These are phyloP conservation scores for Suhomyces tanzawaensis DNA, from an alignment of 805 yeast genomes.

Conservation along the genomic window DNA sequence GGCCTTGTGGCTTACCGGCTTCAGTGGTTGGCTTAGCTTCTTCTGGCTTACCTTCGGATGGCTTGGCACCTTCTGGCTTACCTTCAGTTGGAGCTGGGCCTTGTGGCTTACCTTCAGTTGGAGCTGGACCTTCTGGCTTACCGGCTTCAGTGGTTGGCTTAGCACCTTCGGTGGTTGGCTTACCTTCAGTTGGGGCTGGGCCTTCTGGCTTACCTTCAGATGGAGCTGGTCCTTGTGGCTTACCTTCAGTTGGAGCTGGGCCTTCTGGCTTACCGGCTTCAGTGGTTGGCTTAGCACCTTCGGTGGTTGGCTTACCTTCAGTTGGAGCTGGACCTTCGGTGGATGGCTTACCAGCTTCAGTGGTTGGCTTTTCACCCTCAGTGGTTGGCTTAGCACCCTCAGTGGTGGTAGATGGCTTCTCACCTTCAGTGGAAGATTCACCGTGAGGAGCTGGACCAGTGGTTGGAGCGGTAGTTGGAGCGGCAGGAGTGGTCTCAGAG, in stretches of 20 bases:
- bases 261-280: background rate
- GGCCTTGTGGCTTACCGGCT: background rate
- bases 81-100: background rate
- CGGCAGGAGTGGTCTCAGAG: conserved; percentile 3
- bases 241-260: background rate
- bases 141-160: background rate
- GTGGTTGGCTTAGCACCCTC: background rate
- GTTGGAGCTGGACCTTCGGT: conserved; percentile 1
- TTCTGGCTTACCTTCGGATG: background rate
- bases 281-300: background rate
- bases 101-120: background rate
- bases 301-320: background rate
- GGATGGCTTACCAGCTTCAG: background rate
- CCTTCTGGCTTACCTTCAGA: background rate
- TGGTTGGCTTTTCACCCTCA: background rate
- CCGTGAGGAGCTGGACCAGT: conserved; percentile 2
- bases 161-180: background rate
- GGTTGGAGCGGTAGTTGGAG: conserved; percentile 9
- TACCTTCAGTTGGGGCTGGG: background rate
- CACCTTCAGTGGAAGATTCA: background rate
- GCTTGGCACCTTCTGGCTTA: background rate
- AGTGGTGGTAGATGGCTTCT: no score
- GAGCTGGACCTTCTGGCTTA: background rate
- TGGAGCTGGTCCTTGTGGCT: background rate
- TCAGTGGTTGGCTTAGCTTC: background rate